phyloP scores from a whole-genome alignment of 2,329 filamentous ascomycete genomes.

The Aspergillus spinulosporus region DNA sequence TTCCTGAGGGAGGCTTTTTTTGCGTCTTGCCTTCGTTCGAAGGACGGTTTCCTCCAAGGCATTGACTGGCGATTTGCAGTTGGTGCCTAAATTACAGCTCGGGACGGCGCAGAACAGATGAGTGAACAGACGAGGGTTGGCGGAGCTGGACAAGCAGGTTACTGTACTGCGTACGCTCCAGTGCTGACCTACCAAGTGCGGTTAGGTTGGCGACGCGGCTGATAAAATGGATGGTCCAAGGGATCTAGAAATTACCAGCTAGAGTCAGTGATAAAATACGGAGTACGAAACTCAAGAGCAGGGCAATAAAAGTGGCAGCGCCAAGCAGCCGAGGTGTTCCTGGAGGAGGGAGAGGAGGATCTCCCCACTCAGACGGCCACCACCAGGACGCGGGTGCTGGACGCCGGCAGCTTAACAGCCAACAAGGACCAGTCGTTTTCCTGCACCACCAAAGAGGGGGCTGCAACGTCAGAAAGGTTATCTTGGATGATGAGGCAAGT shows the following conservation, averaged over 20 bases:
- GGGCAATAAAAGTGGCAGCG: constrained; percentile 16
- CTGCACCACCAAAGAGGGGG: constrained; percentile 7
- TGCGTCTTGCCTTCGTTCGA: not conserved
- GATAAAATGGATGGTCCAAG: constrained; percentile 12
- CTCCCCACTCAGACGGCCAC: constrained; percentile 26
- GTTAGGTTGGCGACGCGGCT: constrained; percentile 15
- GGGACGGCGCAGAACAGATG: not conserved
- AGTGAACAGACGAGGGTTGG: not conserved
- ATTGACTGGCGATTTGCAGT: constrained; percentile 3
- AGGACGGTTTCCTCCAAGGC: not conserved
- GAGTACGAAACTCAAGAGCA: constrained; percentile 2
- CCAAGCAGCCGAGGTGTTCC: constrained; percentile 30
- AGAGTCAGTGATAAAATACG: too few species aligned
- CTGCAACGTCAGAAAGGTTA: constrained; percentile 12
- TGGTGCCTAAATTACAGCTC: constrained; percentile 10
- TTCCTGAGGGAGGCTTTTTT: not conserved
- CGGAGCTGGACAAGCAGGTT: not conserved
- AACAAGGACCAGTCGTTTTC: constrained; percentile 20
- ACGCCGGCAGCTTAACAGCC: constrained; percentile 12
- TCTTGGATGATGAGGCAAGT: not conserved
- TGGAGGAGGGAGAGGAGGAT: constrained; percentile 27
- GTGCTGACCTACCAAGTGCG: constrained; percentile 18
- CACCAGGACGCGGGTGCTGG: constrained; percentile 23
- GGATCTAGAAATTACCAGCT: constrained; percentile 11
- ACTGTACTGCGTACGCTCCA: not conserved